Percentiles rank a stretch among this genome's conserved stretches.
Evolutionary conservation across 495 filamentous ascomycete species (phyloP).

Genomic region (Xylaria curta): DNA sequence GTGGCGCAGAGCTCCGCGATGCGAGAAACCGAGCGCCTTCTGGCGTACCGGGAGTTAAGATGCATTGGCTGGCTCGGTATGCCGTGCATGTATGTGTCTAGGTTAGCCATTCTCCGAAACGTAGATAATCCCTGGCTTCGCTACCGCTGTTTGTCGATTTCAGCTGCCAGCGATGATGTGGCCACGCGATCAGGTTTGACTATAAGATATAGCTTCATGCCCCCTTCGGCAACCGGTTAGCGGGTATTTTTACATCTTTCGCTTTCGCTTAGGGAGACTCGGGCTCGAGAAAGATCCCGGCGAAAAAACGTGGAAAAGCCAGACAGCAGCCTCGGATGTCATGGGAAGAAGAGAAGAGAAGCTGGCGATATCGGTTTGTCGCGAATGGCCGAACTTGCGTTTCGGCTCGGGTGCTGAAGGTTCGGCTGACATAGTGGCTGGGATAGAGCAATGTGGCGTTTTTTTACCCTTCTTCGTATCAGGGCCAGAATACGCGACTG

Average conservation of each 20-base stretch:
- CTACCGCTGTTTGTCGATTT: background rate
- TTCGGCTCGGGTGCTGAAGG: background rate
- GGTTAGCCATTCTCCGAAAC: background rate
- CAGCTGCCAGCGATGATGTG: background rate
- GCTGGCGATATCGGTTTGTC: background rate
- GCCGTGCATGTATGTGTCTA: too few relatives aligned
- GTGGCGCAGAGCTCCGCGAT: conserved; percentile 2
- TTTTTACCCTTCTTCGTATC: background rate
- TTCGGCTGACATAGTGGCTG: background rate
- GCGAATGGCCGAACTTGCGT: background rate
- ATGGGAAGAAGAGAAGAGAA: background rate
- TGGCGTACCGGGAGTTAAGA: conserved; percentile 2
- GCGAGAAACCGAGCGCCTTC: background rate
- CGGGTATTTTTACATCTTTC: background rate
- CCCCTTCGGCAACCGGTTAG: background rate
- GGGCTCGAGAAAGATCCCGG: background rate
- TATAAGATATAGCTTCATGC: background rate
- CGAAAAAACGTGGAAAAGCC: background rate
- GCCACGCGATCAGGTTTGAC: background rate
- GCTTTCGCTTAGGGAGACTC: background rate
- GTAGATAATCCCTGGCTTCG: background rate
- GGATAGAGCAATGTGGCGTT: background rate
- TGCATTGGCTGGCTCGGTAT: background rate
- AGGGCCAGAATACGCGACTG: background rate
- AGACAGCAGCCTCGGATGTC: background rate